Evolutionary conservation across 179 eudicot genomes (phyloP), one percentile per base, ranked within the genome.

Genomic region (Corrigiola litoralis): DNA sequence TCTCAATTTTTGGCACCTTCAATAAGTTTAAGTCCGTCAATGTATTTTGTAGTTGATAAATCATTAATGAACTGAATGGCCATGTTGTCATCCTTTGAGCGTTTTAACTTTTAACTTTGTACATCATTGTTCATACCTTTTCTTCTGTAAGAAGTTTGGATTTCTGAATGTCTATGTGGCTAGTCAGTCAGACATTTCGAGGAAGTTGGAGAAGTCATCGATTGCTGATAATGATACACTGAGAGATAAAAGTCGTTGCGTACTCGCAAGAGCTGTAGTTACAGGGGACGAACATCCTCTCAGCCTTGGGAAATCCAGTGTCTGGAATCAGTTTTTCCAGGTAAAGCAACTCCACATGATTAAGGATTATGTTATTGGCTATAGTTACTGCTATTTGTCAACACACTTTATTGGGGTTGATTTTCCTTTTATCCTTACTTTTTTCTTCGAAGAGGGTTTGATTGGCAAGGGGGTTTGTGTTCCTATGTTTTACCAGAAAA

Each of bases 261-360:
- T 82, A 53, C 88, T 94, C 65, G 66, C 87, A 63, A 88, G 99
- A 85, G 88, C 87, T 40, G 83, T 82, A 63, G 79, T 90, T 67
- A 74, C 81, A 48, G 95, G 81, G 50, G 97, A 77, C 38, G 99
- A 94, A 63, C 99, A 94, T 79, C 99, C 99, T 81, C 77, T 94
- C 63, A 94, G 97, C 77, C 95, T 88, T 58, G 99, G 95, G 51
- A 76, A 86, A 78, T 86, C 85, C 52, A 94, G 97, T 77, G 72
- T 86, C 20, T 94, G 99, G 99, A 90, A 94, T 71, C 86, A 88
- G 79, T 94, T 85, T 65, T 95, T 95, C 66, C 97, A 95, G 99
- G 99, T 95, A 82, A 17, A 20, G 10, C 7, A 17, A 42, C 58
- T 16, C n/a, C n/a, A n/a, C n/a, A n/a, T n/a, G n/a, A n/a, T n/a